A percentile compares a stretch with the other conserved stretches of the same genome.
These are phyloP conservation scores for Chaetomium globosum DNA, from an alignment of 2,329 filamentous ascomycete species.

Conservation along the genomic window DNA sequence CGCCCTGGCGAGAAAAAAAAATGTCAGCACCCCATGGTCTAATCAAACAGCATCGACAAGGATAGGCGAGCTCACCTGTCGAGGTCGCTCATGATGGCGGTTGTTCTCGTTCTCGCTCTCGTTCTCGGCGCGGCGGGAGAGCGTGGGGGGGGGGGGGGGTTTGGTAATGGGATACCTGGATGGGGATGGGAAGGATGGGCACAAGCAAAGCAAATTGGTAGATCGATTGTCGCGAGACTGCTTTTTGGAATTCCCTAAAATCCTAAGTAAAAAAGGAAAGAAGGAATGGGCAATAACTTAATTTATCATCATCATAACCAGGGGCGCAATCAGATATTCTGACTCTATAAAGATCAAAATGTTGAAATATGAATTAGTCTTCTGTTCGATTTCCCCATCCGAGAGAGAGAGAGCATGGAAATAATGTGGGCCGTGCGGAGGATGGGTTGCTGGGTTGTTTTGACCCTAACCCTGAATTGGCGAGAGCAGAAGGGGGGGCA, in stretches of 20 bases:
- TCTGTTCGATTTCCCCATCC: not conserved
- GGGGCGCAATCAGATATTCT: not conserved
- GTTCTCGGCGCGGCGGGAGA: not conserved
- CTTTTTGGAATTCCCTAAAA: not conserved
- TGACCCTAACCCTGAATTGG: not conserved
- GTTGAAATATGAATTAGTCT: not conserved
- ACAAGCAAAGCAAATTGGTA: not conserved
- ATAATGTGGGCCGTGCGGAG: not conserved
- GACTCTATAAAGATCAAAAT: not conserved
- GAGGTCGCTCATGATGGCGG: constrained; percentile 77
- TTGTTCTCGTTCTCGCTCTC: not conserved
- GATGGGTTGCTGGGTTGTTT: too few relatives aligned
- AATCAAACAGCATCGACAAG: not conserved
- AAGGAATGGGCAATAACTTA: not conserved
- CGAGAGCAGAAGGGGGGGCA: too few relatives aligned
- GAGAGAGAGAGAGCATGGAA: not conserved
- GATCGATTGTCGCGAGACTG: not conserved
- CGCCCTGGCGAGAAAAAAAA: constrained; percentile 61
- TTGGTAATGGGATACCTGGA: not conserved
- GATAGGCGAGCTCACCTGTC: constrained; percentile 68
- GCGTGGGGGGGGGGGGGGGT: not conserved
- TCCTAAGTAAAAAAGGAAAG: not conserved
- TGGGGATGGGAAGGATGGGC: not conserved
- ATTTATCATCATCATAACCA: not conserved
- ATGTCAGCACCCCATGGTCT: constrained; percentile 14